Conservation (phyloP, 345 rosid genomes). For the Psidium friedrichsthalianum region DNA sequence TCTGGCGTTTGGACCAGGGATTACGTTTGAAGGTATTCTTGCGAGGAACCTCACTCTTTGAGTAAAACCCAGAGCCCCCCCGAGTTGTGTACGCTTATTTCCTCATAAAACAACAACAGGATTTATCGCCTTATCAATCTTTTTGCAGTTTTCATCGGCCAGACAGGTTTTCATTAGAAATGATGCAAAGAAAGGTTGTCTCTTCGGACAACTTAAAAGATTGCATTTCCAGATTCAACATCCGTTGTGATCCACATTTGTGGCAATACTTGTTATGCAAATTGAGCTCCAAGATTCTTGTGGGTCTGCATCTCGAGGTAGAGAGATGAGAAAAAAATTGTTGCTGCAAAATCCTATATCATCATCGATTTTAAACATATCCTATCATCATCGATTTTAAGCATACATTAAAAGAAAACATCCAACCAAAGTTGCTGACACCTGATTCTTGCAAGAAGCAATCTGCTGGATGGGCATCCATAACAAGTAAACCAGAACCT, state of each 20-base stretch:
- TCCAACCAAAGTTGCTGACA: background rate
- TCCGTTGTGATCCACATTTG: background rate
- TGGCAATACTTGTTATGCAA: background rate
- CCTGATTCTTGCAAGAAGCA: background rate
- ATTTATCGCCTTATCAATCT: background rate
- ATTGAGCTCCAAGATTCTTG: background rate
- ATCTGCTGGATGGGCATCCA: background rate
- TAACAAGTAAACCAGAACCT: background rate
- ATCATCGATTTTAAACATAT: background rate
- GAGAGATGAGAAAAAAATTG: background rate
- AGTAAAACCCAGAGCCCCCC: background rate
- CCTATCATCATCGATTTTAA: background rate
- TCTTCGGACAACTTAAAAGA: background rate
- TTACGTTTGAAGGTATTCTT: slow-evolving; percentile 93
- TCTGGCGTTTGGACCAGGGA: slow-evolving; percentile 94
- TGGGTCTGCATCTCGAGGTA: background rate
- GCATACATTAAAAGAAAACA: background rate
- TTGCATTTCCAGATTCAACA: background rate
- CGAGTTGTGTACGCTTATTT: background rate
- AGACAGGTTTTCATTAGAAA: background rate
- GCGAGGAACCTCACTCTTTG: slow-evolving; percentile 62
- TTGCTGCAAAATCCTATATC: background rate
- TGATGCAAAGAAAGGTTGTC: background rate
- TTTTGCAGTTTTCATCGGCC: background rate
- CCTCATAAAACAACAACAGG: background rate